Evolutionary conservation across 805 yeast species (phyloP).

Genomic region (Cyberlindnera galapagoensis): DNA sequence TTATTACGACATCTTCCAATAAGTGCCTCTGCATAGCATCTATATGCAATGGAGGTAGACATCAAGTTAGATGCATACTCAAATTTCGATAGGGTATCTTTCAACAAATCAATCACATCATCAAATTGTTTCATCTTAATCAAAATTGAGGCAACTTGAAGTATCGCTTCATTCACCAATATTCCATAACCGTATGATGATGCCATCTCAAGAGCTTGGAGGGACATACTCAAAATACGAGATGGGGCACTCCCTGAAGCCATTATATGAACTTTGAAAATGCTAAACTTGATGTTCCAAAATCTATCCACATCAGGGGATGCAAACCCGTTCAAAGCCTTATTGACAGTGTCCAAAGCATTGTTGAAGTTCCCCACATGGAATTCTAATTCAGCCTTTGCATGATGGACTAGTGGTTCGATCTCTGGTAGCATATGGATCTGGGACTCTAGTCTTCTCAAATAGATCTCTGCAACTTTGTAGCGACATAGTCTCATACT

Average conservation of each 20-base stretch:
- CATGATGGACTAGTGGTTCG: conserved; percentile 24
- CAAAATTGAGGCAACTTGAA: conserved; percentile 40
- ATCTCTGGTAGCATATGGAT: conserved; percentile 22
- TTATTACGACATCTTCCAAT: conserved; percentile 7
- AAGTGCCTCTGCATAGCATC: conserved; percentile 26
- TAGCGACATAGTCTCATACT: conserved; percentile 23
- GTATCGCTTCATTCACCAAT: conserved; percentile 39
- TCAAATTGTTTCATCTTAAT: conserved; percentile 32
- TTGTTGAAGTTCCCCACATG: conserved; percentile 17
- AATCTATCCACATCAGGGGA: conserved; percentile 27
- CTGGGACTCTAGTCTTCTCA: conserved; percentile 19
- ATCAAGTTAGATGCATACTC: conserved; percentile 34
- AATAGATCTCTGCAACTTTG: conserved; percentile 20
- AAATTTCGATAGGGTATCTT: conserved; percentile 38
- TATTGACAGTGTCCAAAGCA: conserved; percentile 19
- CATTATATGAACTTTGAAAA: conserved; percentile 41
- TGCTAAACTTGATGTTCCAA: conserved; percentile 40
- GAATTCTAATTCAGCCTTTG: conserved; percentile 19
- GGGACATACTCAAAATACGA: conserved; percentile 42
- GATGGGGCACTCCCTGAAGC: conserved; percentile 37
- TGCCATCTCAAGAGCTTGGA: conserved; percentile 45
- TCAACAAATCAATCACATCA: conserved; percentile 39
- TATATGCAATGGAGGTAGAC: conserved; percentile 33
- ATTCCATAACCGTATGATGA: conserved; percentile 39
- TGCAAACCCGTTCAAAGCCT: conserved; percentile 11